Base-by-base conservation (phyloP, 2,329 filamentous ascomycete species). In the Sporothrix curviconia region DNA sequence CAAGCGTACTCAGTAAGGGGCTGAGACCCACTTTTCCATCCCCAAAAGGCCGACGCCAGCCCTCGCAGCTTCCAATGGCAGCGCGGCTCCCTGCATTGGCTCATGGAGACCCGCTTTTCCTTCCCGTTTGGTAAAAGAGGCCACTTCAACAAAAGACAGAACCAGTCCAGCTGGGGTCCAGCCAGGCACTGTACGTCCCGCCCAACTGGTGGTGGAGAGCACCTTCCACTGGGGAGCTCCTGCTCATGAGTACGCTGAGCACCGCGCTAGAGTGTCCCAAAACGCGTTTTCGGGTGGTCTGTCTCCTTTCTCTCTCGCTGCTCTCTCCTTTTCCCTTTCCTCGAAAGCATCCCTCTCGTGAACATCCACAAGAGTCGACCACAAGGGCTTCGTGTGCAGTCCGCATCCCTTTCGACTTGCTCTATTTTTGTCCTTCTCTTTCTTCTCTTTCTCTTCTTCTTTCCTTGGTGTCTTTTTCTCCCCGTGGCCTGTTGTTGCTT, bases 101-200 rank as follows among this genome's bases (percentile, higher is more conserved):
- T 39, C 37, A 24, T 9, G 3, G 7, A n/a, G 15, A n/a, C 43
- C 54, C 46, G 15, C 25, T 25, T 57, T 30, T 40, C 30, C 49
- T n/a, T 37, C 32, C 44, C 36, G 19, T 25, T 50, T 32, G 36
- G 55, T 34, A 36, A 39, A 57, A 58, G 49, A 58, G 56, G 56
- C 56, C 56, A 58, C 56, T 58, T 58, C 56, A 58, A 32, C 56
- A 58, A 47, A 47, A 52, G 51, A 36, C 17, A 32, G 34, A 43
- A 24, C 44, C 42, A 36, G 43, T 32, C 42, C 17, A 19, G 14
- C 14, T 11, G 25, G 42, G 11, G 19, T 25, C 14, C 25, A 34
- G 24, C 36, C 25, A 46, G 17, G 32, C 53, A 40, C n/a, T n/a
- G n/a, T n/a, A n/a, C n/a, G n/a, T n/a, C n/a, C n/a, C n/a, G n/a